A percentile compares a stretch with the other conserved stretches of the same genome.
These are phyloP conservation scores for Martiniozyma abietophila DNA, from an alignment of 805 yeast species.

Conservation along the genomic window DNA sequence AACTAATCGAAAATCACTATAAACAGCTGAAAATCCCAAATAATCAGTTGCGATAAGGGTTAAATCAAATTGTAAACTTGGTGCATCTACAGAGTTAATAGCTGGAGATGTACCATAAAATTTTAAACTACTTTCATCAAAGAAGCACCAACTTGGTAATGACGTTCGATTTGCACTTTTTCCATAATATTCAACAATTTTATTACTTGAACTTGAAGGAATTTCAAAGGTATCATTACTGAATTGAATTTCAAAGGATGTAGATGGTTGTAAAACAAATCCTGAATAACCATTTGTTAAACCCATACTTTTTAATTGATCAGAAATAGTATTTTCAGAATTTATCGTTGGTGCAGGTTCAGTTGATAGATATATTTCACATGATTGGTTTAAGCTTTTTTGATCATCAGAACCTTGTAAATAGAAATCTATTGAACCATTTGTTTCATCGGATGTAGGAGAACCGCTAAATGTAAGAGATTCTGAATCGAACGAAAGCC, in stretches of 20 bases:
- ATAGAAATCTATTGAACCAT: constrained; percentile 40
- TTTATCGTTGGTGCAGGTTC: constrained; percentile 45
- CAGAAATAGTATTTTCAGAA: constrained; percentile 32
- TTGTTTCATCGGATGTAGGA: constrained; percentile 29
- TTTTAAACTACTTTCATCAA: constrained; percentile 51
- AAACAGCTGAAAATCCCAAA: constrained; percentile 62
- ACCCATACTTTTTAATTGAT: constrained; percentile 56
- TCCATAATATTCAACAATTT: constrained; percentile 66
- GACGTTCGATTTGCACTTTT: constrained; percentile 77
- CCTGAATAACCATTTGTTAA: constrained; percentile 70
- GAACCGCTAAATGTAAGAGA: constrained; percentile 62
- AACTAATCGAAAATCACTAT: constrained; percentile 57
- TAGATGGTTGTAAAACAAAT: constrained; percentile 63
- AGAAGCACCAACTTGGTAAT: constrained; percentile 81
- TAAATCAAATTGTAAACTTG: constrained; percentile 63
- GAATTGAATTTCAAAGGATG: constrained; percentile 56
- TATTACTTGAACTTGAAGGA: constrained; percentile 32
- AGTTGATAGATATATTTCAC: constrained; percentile 43
- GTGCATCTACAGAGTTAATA: constrained; percentile 81
- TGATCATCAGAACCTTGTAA: constrained; percentile 56
- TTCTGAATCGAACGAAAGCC: constrained; percentile 66
- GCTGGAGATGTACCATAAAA: constrained; percentile 86
- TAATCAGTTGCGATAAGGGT: constrained; percentile 73
- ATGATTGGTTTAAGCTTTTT: constrained; percentile 42
- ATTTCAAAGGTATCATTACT: constrained; percentile 48